These are phyloP conservation scores for Balakata baccata DNA, from an alignment of 345 rosid species.

Conservation along the genomic window DNA sequence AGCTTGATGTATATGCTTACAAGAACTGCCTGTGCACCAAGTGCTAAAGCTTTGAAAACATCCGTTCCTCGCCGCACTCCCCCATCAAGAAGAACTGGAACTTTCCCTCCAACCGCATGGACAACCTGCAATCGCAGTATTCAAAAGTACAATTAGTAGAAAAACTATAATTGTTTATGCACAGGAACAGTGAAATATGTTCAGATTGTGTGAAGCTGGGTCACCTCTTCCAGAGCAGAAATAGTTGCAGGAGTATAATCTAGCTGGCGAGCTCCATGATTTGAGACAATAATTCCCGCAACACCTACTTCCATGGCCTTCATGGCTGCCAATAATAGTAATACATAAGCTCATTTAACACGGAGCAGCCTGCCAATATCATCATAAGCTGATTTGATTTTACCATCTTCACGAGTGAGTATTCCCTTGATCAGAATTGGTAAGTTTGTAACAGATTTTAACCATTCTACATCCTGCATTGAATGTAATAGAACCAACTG, in stretches of 20 bases:
- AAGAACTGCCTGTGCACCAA: slow-evolving; percentile 84
- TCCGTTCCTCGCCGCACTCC: slow-evolving; percentile 85
- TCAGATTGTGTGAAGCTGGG: neutral
- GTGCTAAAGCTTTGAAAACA: slow-evolving; percentile 85
- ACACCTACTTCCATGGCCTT: slow-evolving; percentile 64
- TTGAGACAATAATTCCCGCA: slow-evolving; percentile 71
- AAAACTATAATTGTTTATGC: neutral
- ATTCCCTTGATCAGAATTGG: slow-evolving; percentile 70
- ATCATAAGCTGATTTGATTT: slow-evolving; percentile 21
- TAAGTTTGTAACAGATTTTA: slow-evolving; percentile 69
- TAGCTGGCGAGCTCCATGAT: slow-evolving; percentile 82
- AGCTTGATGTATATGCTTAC: slow-evolving; percentile 32
- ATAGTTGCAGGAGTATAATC: slow-evolving; percentile 64
- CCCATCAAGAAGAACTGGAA: slow-evolving; percentile 80
- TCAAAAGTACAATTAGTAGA: neutral
- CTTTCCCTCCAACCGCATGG: slow-evolving; percentile 56
- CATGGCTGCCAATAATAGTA: slow-evolving; percentile 9
- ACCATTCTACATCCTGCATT: slow-evolving; percentile 9
- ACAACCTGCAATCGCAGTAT: slow-evolving; percentile 51
- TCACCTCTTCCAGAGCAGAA: slow-evolving; percentile 67
- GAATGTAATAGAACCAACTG: neutral
- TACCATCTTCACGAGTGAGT: slow-evolving; percentile 82
- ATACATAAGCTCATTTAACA: neutral
- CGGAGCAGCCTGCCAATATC: neutral
- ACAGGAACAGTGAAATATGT: neutral